These are phyloP conservation scores for cucumber (Cucumis sativus) DNA, from an alignment of 306 rosid species.

Conservation along the genomic window DNA sequence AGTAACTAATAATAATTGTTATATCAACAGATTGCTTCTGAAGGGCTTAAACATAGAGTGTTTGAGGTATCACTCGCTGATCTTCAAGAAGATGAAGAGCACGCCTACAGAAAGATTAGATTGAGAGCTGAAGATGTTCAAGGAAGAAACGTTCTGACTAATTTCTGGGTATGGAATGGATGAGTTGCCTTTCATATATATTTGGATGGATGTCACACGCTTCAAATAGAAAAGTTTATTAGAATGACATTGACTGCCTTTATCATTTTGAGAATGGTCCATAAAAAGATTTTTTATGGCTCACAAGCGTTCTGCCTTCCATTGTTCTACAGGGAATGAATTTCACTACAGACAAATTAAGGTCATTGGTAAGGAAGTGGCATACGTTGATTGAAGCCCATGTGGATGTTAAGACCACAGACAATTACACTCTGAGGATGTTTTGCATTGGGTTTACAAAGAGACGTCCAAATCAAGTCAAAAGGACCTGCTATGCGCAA, in stretches of 20 bases:
- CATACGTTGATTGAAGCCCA: conserved; percentile 88
- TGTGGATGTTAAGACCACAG: conserved; percentile 90
- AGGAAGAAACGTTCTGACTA: conserved; percentile 73
- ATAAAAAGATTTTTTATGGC: no score
- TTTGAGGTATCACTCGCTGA: conserved; percentile 91
- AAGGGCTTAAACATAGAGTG: conserved; percentile 91
- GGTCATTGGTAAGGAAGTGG: conserved; percentile 87
- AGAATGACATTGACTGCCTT: background rate
- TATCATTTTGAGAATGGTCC: no score
- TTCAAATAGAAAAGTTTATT: background rate
- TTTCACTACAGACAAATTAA: conserved; percentile 77
- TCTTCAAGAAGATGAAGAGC: conserved; percentile 91
- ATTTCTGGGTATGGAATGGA: conserved; percentile 73
- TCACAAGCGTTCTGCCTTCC: no score
- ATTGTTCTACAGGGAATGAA: conserved; percentile 50
- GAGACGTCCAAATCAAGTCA: conserved; percentile 75
- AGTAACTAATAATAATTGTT: background rate
- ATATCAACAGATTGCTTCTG: conserved; percentile 67
- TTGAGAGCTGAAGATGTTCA: conserved; percentile 96
- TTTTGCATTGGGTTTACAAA: conserved; percentile 90
- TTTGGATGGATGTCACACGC: conserved; percentile 31
- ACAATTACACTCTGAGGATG: conserved; percentile 64
- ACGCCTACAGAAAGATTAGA: conserved; percentile 83
- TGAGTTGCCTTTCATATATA: background rate
- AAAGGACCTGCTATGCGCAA: conserved; percentile 93